Evolutionary conservation across 2,329 filamentous ascomycete species (phyloP).

Genomic region (Juglanconis oblonga): DNA sequence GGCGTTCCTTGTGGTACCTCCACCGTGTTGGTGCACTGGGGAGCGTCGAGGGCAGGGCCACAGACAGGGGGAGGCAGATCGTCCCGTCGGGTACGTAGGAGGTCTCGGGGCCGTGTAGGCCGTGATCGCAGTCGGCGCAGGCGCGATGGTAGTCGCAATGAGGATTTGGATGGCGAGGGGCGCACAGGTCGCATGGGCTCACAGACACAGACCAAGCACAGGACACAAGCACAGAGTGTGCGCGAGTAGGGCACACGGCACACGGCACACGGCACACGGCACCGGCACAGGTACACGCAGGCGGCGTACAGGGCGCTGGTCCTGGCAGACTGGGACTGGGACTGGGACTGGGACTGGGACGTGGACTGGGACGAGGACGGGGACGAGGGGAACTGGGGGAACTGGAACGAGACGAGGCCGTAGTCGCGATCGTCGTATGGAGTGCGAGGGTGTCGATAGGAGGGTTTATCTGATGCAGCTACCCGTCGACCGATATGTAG

Average conservation of each 20-base stretch:
- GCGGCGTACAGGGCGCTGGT: not conserved
- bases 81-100: slow-evolving; percentile 1
- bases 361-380: not conserved
- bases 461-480: slow-evolving; percentile 27
- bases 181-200: slow-evolving; percentile 10
- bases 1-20: slow-evolving; percentile 32
- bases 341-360: not conserved
- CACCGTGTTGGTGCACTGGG: slow-evolving; percentile 20
- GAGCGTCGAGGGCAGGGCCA: not conserved
- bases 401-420: slow-evolving; percentile 8
- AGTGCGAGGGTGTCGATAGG: slow-evolving; percentile 23
- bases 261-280: slow-evolving; percentile 9
- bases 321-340: slow-evolving; percentile 15
- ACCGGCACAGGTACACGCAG: slow-evolving; percentile 12
- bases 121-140: not conserved
- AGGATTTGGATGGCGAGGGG: not conserved
- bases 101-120: slow-evolving; percentile 6
- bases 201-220: slow-evolving; percentile 5
- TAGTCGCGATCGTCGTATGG: slow-evolving; percentile 3
- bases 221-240: slow-evolving; percentile 7
- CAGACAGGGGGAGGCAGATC: slow-evolving; percentile 11
- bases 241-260: not conserved
- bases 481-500: slow-evolving; percentile 26
- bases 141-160: not conserved
- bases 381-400: too few relatives aligned